Percentiles rank a stretch among this genome's conserved stretches.
Evolutionary conservation across 1,139 yeast species (phyloP).

Genomic region (Suhomyces choctaworum): DNA sequence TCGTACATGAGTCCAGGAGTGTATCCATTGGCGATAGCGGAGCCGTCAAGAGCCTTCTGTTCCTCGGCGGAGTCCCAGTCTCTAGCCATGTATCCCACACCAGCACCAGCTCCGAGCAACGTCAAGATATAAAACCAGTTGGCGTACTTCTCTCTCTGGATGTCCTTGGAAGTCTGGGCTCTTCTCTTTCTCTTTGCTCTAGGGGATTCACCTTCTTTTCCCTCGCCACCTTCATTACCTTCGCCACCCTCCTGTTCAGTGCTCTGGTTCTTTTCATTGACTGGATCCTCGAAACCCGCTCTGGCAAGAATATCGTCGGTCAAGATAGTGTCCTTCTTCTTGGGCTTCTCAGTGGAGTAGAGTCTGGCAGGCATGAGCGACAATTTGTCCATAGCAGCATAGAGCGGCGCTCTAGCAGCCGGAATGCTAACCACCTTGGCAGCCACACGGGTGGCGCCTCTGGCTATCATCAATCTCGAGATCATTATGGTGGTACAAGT

Average conservation of each 20-base stretch:
- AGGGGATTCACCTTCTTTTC: conserved; percentile 4
- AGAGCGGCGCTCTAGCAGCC: neutral
- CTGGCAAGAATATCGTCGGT: conserved; percentile 79
- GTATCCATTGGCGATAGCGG: conserved; percentile 65
- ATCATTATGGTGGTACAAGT: conserved; percentile 1
- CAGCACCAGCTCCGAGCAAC: conserved; percentile 61
- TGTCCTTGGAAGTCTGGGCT: conserved; percentile 60
- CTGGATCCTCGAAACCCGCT: conserved; percentile 69
- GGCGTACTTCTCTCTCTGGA: conserved; percentile 61
- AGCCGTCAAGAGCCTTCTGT: conserved; percentile 49
- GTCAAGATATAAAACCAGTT: conserved; percentile 65
- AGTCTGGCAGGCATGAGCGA: conserved; percentile 1
- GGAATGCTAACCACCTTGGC: conserved; percentile 1
- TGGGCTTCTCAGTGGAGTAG: conserved; percentile 27
- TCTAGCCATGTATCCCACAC: conserved; percentile 74
- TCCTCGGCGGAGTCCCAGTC: conserved; percentile 86
- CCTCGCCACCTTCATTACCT: conserved; percentile 6
- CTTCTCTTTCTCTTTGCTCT: conserved; percentile 51
- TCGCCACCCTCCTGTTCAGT: conserved; percentile 2
- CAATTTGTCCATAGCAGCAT: neutral
- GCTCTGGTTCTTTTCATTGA: neutral
- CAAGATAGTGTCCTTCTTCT: conserved; percentile 53
- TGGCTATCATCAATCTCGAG: conserved; percentile 8
- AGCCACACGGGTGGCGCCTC: conserved; percentile 4
- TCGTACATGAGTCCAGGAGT: conserved; percentile 63